A percentile compares a stretch with the other conserved stretches of the same genome.
Conservation (phyloP, 1,139 yeast genomes). For the Kodamaea fungicola region DNA sequence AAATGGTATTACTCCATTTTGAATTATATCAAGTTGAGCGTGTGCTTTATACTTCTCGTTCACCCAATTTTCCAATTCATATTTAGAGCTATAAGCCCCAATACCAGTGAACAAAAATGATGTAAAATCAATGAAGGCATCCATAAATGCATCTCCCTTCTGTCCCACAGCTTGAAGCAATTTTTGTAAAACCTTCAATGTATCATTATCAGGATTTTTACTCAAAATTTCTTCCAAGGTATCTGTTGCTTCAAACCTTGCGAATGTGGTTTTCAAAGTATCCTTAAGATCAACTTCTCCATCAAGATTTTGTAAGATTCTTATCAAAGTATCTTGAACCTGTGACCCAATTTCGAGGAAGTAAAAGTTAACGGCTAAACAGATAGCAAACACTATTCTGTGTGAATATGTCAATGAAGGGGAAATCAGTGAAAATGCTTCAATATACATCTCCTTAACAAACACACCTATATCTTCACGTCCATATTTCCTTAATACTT, state of each 20-base stretch:
- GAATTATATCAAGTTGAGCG: not conserved
- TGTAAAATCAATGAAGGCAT: slow-evolving; percentile 14
- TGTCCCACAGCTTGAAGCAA: slow-evolving; percentile 12
- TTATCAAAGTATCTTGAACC: slow-evolving; percentile 15
- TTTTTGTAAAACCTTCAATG: slow-evolving; percentile 11
- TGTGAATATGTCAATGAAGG: slow-evolving; percentile 52
- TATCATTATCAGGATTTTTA: slow-evolving; percentile 18
- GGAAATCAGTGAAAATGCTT: slow-evolving; percentile 44
- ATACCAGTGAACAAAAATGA: slow-evolving; percentile 23
- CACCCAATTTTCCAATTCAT: slow-evolving; percentile 24
- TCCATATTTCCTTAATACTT: slow-evolving; percentile 25
- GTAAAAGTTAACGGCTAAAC: slow-evolving; percentile 30
- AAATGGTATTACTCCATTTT: slow-evolving; percentile 29
- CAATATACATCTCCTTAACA: slow-evolving; percentile 30
- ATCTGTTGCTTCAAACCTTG: slow-evolving; percentile 8
- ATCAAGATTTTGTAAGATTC: slow-evolving; percentile 8
- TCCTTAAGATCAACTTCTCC: not conserved
- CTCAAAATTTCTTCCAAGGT: slow-evolving; percentile 6
- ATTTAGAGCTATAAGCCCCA: slow-evolving; percentile 24
- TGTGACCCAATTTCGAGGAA: slow-evolving; percentile 23
- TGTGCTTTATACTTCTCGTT: not conserved
- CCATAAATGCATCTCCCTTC: slow-evolving; percentile 15
- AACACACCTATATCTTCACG: slow-evolving; percentile 6
- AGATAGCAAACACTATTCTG: slow-evolving; percentile 41
- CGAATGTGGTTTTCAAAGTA: slow-evolving; percentile 9